Evolutionary conservation across 441 rosid genomes (phyloP).

Genomic region (Corymbia calophylla): DNA sequence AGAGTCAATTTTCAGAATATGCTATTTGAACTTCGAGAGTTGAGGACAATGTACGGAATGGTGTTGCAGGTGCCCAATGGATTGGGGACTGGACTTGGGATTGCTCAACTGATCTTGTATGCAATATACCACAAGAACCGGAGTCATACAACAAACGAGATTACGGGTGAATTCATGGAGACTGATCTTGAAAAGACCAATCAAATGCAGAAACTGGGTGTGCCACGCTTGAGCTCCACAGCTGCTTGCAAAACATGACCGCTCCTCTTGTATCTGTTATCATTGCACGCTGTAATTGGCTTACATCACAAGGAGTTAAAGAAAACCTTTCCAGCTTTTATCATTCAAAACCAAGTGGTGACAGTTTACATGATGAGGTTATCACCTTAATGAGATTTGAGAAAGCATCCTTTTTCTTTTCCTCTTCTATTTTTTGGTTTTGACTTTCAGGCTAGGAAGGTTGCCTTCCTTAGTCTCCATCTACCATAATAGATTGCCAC

Average conservation of each 20-base stretch:
- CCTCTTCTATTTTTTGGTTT: background rate
- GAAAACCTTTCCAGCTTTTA: background rate
- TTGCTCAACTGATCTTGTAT: background rate
- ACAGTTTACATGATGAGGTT: background rate
- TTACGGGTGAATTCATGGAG: background rate
- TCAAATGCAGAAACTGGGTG: background rate
- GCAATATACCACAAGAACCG: background rate
- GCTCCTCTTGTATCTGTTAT: background rate
- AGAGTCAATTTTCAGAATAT: background rate
- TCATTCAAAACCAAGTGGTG: background rate
- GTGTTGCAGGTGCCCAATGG: background rate
- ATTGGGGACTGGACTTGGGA: background rate
- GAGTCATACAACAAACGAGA: background rate
- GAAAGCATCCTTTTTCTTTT: background rate
- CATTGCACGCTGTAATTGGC: background rate
- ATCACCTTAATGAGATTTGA: background rate
- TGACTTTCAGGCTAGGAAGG: background rate
- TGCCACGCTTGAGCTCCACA: background rate
- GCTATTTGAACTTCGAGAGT: background rate
- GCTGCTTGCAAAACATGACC: background rate
- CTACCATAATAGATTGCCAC: background rate
- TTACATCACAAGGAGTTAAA: background rate
- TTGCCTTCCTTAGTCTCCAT: background rate
- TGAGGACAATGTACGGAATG: background rate
- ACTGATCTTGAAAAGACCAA: background rate